These are phyloP conservation scores for Cryptococcus hybrid DNA, from an alignment of 1,284 basidiomycete species.

Conservation along the genomic window DNA sequence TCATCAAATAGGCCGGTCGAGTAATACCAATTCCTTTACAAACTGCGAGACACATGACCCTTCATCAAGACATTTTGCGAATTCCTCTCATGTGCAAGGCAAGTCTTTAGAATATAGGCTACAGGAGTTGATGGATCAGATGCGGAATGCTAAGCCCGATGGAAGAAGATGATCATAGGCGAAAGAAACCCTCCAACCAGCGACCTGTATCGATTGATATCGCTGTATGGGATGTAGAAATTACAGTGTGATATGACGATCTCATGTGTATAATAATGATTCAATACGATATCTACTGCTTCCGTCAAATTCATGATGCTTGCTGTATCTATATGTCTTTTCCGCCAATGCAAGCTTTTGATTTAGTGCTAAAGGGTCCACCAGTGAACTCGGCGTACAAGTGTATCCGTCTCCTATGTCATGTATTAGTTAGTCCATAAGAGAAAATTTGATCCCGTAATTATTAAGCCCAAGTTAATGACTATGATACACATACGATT, in stretches of 20 bases:
- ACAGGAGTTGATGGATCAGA: slow-evolving; percentile 43
- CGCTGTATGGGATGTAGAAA: neutral
- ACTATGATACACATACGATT: too few species aligned
- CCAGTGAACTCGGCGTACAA: too few species aligned
- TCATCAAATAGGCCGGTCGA: neutral
- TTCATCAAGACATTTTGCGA: slow-evolving; percentile 27
- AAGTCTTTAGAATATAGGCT: slow-evolving; percentile 40
- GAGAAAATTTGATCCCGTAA: too few species aligned
- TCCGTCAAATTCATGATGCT: neutral
- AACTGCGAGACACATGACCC: slow-evolving; percentile 14
- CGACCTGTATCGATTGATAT: neutral
- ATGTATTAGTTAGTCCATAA: too few species aligned
- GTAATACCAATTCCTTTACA: neutral
- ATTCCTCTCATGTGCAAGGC: slow-evolving; percentile 11
- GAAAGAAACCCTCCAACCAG: neutral
- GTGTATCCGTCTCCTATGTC: too few species aligned
- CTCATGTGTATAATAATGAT: neutral
- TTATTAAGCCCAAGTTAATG: too few species aligned
- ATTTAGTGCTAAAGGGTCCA: too few species aligned
- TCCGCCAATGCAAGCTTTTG: too few species aligned
- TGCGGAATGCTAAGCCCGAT: slow-evolving; percentile 14
- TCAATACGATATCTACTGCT: neutral
- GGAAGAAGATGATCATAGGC: neutral
- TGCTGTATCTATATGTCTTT: neutral
- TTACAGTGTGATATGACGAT: neutral